Percentiles rank a stretch among this genome's conserved stretches.
Conservation (phyloP, 1,284 basidiomycete genomes). For the Uromyces viciae-fabae region DNA sequence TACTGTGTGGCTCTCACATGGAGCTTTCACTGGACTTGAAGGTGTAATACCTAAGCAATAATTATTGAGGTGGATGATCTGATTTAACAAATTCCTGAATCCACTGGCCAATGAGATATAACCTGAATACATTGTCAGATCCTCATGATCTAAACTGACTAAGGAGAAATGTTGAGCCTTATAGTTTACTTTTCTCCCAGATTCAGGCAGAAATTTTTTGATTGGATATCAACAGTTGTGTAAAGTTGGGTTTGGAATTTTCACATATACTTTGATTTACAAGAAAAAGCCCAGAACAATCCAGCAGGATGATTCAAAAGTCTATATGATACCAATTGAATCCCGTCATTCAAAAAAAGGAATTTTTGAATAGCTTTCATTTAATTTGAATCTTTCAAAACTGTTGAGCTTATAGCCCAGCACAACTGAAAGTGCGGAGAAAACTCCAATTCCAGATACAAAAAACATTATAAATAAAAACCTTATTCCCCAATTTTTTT, state of each 20-base stretch:
- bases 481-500: too few relatives aligned
- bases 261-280: slow-evolving; percentile 7
- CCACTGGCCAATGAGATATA: slow-evolving; percentile 30
- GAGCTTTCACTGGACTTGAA: slow-evolving; percentile 9
- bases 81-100: not conserved
- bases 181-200: slow-evolving; percentile 13
- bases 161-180: not conserved
- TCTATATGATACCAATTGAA: slow-evolving; percentile 3
- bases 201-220: slow-evolving; percentile 7
- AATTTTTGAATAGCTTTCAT: slow-evolving; percentile 19
- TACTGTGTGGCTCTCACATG: slow-evolving; percentile 34
- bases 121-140: slow-evolving; percentile 41
- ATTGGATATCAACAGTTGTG: slow-evolving; percentile 4
- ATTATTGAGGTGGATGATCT: not conserved
- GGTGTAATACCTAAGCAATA: not conserved
- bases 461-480: too few relatives aligned
- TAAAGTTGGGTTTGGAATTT: not conserved
- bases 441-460: too few relatives aligned
- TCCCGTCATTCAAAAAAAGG: slow-evolving; percentile 10
- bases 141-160: not conserved
- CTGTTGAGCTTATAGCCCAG: too few relatives aligned
- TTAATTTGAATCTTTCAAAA: slow-evolving; percentile 27
- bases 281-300: not conserved
- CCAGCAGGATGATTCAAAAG: slow-evolving; percentile 28
- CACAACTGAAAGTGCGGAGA: too few relatives aligned